Evolutionary conservation across 208 protist genomes (phyloP).

Genomic region (Wallacemonas sp.): DNA sequence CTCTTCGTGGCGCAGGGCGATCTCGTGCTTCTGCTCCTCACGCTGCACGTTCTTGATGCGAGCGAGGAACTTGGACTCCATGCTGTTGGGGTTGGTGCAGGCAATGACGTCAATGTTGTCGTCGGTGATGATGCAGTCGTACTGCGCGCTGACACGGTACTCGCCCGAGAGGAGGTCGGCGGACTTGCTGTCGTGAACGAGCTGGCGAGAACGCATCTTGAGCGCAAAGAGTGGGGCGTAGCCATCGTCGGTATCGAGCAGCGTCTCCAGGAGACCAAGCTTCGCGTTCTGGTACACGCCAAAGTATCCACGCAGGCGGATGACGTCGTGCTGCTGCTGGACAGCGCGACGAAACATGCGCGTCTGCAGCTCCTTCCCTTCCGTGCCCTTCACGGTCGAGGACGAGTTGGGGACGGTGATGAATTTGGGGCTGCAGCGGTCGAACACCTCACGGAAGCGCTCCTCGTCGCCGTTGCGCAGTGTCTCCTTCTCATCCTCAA

Average conservation of each 20-base stretch:
- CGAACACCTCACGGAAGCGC: slow-evolving; percentile 90
- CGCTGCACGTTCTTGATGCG: slow-evolving; percentile 72
- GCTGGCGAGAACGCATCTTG: slow-evolving; percentile 82
- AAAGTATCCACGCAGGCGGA: slow-evolving; percentile 88
- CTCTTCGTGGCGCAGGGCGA: slow-evolving; percentile 23
- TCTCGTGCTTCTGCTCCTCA: slow-evolving; percentile 41
- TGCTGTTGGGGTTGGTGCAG: slow-evolving; percentile 67
- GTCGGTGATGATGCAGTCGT: slow-evolving; percentile 81
- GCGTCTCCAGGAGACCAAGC: slow-evolving; percentile 73
- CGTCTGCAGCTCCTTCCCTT: slow-evolving; percentile 86
- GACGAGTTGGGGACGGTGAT: slow-evolving; percentile 58
- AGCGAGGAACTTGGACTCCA: slow-evolving; percentile 70
- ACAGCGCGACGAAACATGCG: slow-evolving; percentile 89
- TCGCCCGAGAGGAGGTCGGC: slow-evolving; percentile 74
- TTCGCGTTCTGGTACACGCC: slow-evolving; percentile 90
- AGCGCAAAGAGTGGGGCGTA: slow-evolving; percentile 81
- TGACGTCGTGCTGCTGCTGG: slow-evolving; percentile 89
- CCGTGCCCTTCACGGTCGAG: slow-evolving; percentile 67
- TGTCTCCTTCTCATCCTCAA: slow-evolving; percentile 86
- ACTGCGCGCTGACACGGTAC: slow-evolving; percentile 71
- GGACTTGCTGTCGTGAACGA: slow-evolving; percentile 85
- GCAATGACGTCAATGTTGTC: slow-evolving; percentile 86
- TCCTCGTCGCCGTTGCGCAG: slow-evolving; percentile 84
- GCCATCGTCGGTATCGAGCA: slow-evolving; percentile 83
- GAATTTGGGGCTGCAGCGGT: slow-evolving; percentile 91